Percentiles rank a stretch among this genome's conserved stretches.
phyloP scores from a whole-genome alignment of 2,329 filamentous ascomycete genomes.

The Dendrostoma leiphaemia region DNA sequence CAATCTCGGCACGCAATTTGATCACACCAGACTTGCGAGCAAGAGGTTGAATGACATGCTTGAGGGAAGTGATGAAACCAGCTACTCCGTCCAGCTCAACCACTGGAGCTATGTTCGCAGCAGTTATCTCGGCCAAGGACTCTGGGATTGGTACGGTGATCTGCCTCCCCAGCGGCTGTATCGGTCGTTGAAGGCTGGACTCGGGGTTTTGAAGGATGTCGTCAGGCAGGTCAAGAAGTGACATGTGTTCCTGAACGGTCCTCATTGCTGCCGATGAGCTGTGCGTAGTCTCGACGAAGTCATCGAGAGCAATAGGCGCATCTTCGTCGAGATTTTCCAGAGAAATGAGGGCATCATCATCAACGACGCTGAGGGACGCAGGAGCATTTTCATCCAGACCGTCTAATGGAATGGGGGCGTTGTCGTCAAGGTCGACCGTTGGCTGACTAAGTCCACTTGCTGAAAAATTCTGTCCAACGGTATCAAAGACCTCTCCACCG shows the following conservation, averaged over 20 bases:
- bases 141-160: neutral
- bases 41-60: conserved; percentile 5
- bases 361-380: neutral
- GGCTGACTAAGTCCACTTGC: too few relatives aligned
- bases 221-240: conserved; percentile 3
- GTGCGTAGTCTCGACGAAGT: too few relatives aligned
- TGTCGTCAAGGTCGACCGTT: too few relatives aligned
- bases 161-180: neutral
- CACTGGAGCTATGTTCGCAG: neutral
- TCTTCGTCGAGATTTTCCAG: neutral
- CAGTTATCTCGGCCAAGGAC: neutral
- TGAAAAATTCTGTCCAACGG: too few relatives aligned
- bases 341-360: neutral
- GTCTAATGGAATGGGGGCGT: too few relatives aligned
- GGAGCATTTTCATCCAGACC: neutral
- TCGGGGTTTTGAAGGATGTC: neutral
- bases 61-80: neutral
- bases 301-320: neutral
- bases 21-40: conserved; percentile 12
- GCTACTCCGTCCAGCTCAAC: neutral
- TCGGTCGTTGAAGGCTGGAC: neutral
- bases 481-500: too few relatives aligned
- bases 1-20: conserved; percentile 27
- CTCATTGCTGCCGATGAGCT: too few relatives aligned
- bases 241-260: neutral